Base-by-base conservation (phyloP, 768 basidiomycete genomes). In the Amanita pallidorosea region DNA sequence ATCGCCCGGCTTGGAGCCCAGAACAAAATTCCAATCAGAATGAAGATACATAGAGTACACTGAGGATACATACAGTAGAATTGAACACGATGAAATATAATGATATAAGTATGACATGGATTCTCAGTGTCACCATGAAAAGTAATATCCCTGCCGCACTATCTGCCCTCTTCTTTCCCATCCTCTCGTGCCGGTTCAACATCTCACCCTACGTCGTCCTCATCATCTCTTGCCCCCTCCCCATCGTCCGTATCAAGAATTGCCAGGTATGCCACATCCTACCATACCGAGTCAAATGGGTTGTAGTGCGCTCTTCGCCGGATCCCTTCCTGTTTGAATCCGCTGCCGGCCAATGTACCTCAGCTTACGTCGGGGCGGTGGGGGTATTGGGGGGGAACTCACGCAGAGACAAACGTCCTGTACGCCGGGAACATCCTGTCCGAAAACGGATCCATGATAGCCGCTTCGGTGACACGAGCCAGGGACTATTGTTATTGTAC, bases 301-400 rank as follows among this genome's bases (percentile, higher is more conserved):
- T 72, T 72, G 57, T 62, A 75, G 49, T 79, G 75, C 0, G 76
- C 70, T 40, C 76, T 71, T 29, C 83, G 75, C 38, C 75, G 73
- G 7, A 70, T 76, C 42, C n/a, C 85, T 63, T 88, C 85, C 53
- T 80, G 75, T 6, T 62, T 61, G 58, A 88, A 85, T 7, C 78
- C 77, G 49, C 77, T 79, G 36, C n/a, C 11, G 38, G 33, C 33
- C 5, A 40, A n/a, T n/a, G n/a, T n/a, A 49, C 45, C 6, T 29
- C 29, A 18, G 15, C 7, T 27, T 8, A 2, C 17, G 35, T 42
- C n/a, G 27, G 47, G 13, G 29, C 29, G 3, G 15, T 23, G n/a
- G n/a, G n/a, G n/a, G n/a, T n/a, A n/a, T n/a, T n/a, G n/a, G n/a
- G n/a, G n/a, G n/a, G n/a, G n/a, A 11, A 41, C 51, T n/a, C 20